A percentile compares a stretch with the other conserved stretches of the same genome.
Evolutionary conservation across 139 green algal species (phyloP).

Genomic region (Mychonastes homosphaera): DNA sequence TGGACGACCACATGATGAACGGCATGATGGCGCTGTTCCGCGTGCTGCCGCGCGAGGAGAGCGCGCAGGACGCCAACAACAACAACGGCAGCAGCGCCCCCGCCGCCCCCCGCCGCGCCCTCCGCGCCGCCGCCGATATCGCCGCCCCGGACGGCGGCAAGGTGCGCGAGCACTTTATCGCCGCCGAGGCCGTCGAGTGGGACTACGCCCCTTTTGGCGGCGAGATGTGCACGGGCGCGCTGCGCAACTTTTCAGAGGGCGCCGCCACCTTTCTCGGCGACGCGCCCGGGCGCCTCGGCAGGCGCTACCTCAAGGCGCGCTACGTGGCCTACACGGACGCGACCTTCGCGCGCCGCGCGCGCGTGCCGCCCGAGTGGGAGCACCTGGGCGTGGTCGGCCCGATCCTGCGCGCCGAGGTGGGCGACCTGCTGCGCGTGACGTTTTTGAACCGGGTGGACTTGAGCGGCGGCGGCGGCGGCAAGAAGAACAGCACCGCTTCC

Average conservation of each 20-base stretch:
- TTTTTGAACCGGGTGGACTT: slow-evolving; percentile 29
- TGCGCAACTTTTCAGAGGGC: slow-evolving; percentile 21
- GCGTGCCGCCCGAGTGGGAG: slow-evolving; percentile 15
- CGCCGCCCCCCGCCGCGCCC: no score
- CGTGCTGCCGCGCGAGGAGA: background rate
- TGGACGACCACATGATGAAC: slow-evolving; percentile 32
- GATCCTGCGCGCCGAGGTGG: slow-evolving; percentile 44
- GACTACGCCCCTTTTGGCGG: slow-evolving; percentile 32
- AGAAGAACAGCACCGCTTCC: no score
- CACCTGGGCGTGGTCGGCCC: slow-evolving; percentile 60
- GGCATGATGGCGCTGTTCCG: slow-evolving; percentile 32
- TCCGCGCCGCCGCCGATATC: background rate
- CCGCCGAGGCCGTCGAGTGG: slow-evolving; percentile 36
- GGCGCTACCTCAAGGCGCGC: slow-evolving; percentile 39
- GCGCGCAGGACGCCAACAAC: background rate
- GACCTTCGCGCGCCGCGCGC: slow-evolving; percentile 38
- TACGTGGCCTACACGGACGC: slow-evolving; percentile 61
- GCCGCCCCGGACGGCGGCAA: background rate
- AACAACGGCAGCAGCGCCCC: background rate
- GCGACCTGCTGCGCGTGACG: slow-evolving; percentile 40
- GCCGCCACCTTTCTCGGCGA: slow-evolving; percentile 26
- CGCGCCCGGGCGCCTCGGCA: slow-evolving; percentile 26
- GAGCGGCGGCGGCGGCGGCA: no score
- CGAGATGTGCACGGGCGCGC: slow-evolving; percentile 29
- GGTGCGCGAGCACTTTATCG: slow-evolving; percentile 44